phyloP scores from a whole-genome alignment of 257 asterid genomes.

The Gentiana straminea region DNA sequence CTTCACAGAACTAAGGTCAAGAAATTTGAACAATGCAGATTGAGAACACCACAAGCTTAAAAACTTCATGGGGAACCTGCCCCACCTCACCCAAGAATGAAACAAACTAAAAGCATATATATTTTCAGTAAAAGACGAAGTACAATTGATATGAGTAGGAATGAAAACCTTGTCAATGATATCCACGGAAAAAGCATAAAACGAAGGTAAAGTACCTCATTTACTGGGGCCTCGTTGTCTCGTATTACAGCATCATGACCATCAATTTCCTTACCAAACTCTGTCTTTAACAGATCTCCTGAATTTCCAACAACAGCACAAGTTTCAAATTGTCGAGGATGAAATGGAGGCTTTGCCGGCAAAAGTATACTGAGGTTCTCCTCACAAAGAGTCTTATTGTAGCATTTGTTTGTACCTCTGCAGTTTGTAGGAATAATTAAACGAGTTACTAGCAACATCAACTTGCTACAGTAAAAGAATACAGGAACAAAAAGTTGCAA shows the following conservation, averaged over 20 bases:
- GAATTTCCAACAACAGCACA: slow-evolving; percentile 99
- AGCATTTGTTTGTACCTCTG: slow-evolving; percentile 90
- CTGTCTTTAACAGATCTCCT: slow-evolving; percentile 91
- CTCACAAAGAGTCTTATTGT: slow-evolving; percentile 82
- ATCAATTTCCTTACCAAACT: slow-evolving; percentile 90
- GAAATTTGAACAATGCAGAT: neutral
- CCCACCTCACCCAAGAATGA: neutral
- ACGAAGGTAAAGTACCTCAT: slow-evolving; percentile 35
- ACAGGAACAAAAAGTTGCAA: slow-evolving; percentile 3
- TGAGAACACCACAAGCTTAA: neutral
- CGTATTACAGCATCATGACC: slow-evolving; percentile 92
- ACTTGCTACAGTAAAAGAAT: slow-evolving; percentile 1
- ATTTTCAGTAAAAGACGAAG: neutral
- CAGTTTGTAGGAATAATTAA: neutral
- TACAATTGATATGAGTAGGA: neutral
- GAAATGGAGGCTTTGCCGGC: slow-evolving; percentile 95
- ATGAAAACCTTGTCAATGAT: neutral
- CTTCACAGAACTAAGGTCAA: neutral
- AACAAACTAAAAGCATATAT: neutral
- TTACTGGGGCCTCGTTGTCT: slow-evolving; percentile 98
- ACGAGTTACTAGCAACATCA: neutral
- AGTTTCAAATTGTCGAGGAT: slow-evolving; percentile 82
- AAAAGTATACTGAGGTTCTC: slow-evolving; percentile 73
- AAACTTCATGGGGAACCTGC: neutral
- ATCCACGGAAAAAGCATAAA: neutral